Base-by-base conservation (phyloP, 768 basidiomycete genomes). In the Psilocybe subaeruginosa region DNA sequence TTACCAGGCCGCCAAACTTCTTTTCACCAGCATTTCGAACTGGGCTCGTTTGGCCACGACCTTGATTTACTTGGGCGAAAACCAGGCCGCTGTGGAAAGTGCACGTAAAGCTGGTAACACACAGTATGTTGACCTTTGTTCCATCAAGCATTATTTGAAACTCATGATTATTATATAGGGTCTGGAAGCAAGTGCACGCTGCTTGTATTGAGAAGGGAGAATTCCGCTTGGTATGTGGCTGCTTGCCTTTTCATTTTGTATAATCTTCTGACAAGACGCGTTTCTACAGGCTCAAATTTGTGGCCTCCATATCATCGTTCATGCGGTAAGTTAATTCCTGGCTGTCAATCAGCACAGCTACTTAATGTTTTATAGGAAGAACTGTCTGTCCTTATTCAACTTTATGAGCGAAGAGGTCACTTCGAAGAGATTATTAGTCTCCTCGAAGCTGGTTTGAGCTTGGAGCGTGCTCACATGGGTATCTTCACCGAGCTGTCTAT, bases 151-250 rank as follows among this genome's bases (percentile, higher is more conserved):
- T 54, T 4, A 27, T 46, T 31, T 56, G 23, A 23, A 23, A 33
- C 55, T 70, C 48, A 69, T 23, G 23, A 0, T 62, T 46, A 56
- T 29, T 14, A 0, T 49, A 0, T 57, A 94, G 92, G 78, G 97
- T 99, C n/a, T 99, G 97, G 97, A 99, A 98, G 77, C 97, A 99
- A 74, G 97, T 99, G 54, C 97, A 99, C 67, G 92, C 95, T 23
- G 97, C 97, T 43, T 99, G 97, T 77, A 90, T 99, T 59, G 97
- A 97, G 80, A 99, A 99, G 81, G 79, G 84, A 57, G 97, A 99
- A 73, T 99, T 99, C 87, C 91, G 95, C 61, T 75, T 99, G 74
- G 89, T 88, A 55, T 27, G 82, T 75, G 8, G 45, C 45, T 17
- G 12, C 14, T 11, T 31, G 27, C 61, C 48, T n/a, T n/a, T 7